Evolutionary conservation across 306 rosid genomes (phyloP), one percentile per base, ranked within the genome.

Genomic region (Rosa chinensis): DNA sequence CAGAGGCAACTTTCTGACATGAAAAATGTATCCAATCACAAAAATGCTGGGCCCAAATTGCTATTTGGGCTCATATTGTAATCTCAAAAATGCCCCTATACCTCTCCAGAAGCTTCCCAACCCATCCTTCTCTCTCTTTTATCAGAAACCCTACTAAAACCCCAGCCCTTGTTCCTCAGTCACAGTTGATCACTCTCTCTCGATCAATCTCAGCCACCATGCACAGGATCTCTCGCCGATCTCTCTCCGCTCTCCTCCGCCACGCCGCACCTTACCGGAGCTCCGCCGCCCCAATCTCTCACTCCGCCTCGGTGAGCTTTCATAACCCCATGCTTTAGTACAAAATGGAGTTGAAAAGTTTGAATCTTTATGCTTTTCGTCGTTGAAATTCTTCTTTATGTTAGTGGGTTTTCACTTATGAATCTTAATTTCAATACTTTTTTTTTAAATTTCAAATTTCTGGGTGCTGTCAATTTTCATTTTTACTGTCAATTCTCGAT

Each of bases 141-240:
- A 8, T 6, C 50, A 47, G 55, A 82, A 88, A 84, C 45, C 98
- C 87, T 55, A 75, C 92, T 87, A 81, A 90, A 92, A 84, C 97
- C 97, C 96, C 82, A 21, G 11, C 81, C 21, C 59, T 14, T 44
- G 16, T 32, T 47, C 37, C 7, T 52, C 63, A 17, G 39, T 10
- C n/a, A 3, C 70, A 42, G 3, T 58, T 35, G 11, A 10, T 1
- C 39, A 10, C n/a, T 4, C 61, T 39, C 44, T 50, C 68, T 32
- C 18, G 1, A 37, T 58, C 47, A 37, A 78, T 20, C 69, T 52
- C 73, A 69, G 16, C 37, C 80, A 83, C 32, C 1, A 94, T 94
- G 98, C 90, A 94, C 79, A 83, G 90, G 66, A 91, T 92, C 63
- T 70, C 93, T 18, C 76, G 89, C 40, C 97, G 97, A 77, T 89